These are phyloP conservation scores for Trichoderma atroviride DNA, from an alignment of 2,329 filamentous ascomycete species.

Conservation along the genomic window DNA sequence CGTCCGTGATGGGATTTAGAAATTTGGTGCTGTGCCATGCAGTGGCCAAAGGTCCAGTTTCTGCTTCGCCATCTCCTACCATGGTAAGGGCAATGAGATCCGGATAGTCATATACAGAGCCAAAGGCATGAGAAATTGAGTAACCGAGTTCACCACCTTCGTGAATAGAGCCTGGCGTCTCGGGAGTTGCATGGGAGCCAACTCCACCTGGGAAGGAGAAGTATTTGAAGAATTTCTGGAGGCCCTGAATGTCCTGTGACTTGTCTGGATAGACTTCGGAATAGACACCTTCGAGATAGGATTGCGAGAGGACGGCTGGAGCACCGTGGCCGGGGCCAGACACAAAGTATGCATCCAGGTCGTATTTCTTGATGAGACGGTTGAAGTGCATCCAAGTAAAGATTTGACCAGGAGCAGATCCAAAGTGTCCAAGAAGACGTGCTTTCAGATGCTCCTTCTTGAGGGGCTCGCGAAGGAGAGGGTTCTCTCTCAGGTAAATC, in stretches of 20 bases:
- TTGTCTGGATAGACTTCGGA: slow-evolving; percentile 77
- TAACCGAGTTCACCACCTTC: slow-evolving; percentile 84
- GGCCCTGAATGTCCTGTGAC: slow-evolving; percentile 66
- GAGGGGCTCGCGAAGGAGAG: slow-evolving; percentile 69
- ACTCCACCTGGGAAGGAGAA: slow-evolving; percentile 83
- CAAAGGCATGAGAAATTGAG: slow-evolving; percentile 77
- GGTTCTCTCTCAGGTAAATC: slow-evolving; percentile 77
- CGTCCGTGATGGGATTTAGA: slow-evolving; percentile 76
- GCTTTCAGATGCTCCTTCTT: slow-evolving; percentile 72
- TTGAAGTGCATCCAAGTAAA: slow-evolving; percentile 85
- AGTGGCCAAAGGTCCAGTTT: slow-evolving; percentile 77
- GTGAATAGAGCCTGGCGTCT: slow-evolving; percentile 76
- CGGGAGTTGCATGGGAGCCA: slow-evolving; percentile 75
- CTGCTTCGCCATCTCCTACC: slow-evolving; percentile 80
- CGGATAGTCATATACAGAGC: slow-evolving; percentile 74
- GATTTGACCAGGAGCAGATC: slow-evolving; percentile 77
- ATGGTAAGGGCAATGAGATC: slow-evolving; percentile 75
- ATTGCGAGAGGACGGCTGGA: slow-evolving; percentile 73
- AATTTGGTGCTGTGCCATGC: slow-evolving; percentile 85
- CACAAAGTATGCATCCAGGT: slow-evolving; percentile 71
- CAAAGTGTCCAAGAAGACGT: slow-evolving; percentile 76
- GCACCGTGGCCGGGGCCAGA: slow-evolving; percentile 79
- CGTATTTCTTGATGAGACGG: slow-evolving; percentile 78
- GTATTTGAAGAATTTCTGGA: slow-evolving; percentile 78
- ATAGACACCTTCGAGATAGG: slow-evolving; percentile 77